Conservation (phyloP, 1,284 basidiomycete genomes). For the Coriolopsis trogii region DNA sequence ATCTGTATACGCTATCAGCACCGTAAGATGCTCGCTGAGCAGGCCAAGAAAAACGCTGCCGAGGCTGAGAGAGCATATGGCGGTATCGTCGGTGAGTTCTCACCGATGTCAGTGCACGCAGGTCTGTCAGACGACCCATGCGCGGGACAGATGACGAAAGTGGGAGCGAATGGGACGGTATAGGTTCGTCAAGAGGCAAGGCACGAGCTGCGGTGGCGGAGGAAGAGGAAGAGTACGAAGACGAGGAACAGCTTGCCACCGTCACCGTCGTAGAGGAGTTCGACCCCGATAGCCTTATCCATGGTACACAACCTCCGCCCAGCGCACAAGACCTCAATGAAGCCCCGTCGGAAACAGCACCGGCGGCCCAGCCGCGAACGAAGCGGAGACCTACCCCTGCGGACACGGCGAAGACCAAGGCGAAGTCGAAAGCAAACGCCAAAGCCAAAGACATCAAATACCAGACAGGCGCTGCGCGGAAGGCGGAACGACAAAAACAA, state of each 20-base stretch:
- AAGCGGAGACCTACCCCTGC: neutral
- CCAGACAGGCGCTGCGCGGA: constrained; percentile 64
- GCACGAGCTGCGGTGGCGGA: constrained; percentile 44
- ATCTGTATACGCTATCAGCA: constrained; percentile 49
- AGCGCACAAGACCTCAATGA: neutral
- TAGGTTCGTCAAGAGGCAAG: constrained; percentile 30
- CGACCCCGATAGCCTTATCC: constrained; percentile 62
- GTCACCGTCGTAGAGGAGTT: constrained; percentile 85
- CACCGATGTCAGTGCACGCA: constrained; percentile 14
- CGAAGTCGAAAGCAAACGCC: constrained; percentile 18
- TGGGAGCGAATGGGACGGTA: constrained; percentile 50
- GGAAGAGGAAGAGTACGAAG: constrained; percentile 65
- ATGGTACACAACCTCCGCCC: constrained; percentile 40
- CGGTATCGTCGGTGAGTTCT: constrained; percentile 46
- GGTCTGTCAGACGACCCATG: constrained; percentile 17
- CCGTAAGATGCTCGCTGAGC: constrained; percentile 69
- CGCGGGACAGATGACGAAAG: constrained; percentile 28
- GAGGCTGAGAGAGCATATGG: constrained; percentile 75
- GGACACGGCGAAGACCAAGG: constrained; percentile 17
- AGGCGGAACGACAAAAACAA: constrained; percentile 58
- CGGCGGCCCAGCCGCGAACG: neutral
- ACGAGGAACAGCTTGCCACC: constrained; percentile 77
- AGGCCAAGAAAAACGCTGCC: constrained; percentile 68
- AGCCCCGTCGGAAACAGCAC: neutral
- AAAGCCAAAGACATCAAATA: constrained; percentile 57